Evolutionary conservation across 1,284 basidiomycete genomes (phyloP).

Genomic region (Tilletiopsis washingtonensis): DNA sequence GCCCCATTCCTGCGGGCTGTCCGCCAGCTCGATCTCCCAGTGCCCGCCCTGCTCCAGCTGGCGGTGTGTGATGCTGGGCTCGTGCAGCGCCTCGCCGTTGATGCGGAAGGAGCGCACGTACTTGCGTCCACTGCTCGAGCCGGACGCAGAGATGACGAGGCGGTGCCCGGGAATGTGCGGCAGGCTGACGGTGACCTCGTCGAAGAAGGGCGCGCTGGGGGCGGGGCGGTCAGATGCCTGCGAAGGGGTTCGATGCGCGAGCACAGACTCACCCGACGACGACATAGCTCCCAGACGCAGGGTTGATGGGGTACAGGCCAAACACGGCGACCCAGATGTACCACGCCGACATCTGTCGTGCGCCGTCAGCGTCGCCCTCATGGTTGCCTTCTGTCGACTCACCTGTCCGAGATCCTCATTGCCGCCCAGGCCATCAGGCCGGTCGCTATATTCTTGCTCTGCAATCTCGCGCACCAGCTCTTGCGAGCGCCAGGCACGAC

Average conservation of each 20-base stretch:
- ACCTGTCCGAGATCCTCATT: conserved; percentile 83
- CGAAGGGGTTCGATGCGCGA: too few relatives aligned
- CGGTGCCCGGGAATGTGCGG: not conserved
- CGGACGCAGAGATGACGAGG: not conserved
- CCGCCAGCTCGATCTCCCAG: not conserved
- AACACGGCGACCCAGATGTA: conserved; percentile 66
- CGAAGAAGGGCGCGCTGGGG: not conserved
- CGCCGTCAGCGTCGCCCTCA: conserved; percentile 77
- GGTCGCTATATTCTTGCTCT: conserved; percentile 59
- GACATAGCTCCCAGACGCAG: conserved; percentile 52
- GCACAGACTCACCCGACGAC: conserved; percentile 49
- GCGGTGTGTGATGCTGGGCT: not conserved
- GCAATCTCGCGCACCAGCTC: conserved; percentile 63
- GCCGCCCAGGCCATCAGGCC: conserved; percentile 62
- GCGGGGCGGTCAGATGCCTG: too few relatives aligned
- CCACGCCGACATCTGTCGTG: conserved; percentile 82
- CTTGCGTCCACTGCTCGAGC: not conserved
- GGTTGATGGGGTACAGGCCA: conserved; percentile 77
- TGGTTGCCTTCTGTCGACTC: too few relatives aligned
- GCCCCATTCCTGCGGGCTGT: too few relatives aligned
- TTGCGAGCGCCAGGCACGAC: conserved; percentile 63
- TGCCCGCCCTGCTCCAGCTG: not conserved
- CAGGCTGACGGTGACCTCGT: not conserved
- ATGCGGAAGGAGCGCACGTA: not conserved
- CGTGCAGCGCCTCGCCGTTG: not conserved